A percentile compares a stretch with the other conserved stretches of the same genome.
phyloP scores from a whole-genome alignment of 148 eudicot genomes.

The Chenopodium formosanum region DNA sequence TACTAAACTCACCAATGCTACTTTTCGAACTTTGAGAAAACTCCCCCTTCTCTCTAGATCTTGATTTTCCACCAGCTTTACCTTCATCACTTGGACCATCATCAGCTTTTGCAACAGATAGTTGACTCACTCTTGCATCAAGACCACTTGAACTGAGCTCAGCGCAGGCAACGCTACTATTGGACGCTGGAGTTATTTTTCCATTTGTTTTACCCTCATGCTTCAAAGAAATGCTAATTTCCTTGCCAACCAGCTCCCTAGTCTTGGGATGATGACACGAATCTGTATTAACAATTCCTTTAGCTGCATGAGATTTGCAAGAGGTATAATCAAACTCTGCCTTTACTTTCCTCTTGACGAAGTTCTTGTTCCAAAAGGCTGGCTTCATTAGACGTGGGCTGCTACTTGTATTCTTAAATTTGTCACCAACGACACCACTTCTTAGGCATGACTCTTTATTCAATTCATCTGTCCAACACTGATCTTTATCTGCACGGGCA shows the following conservation, averaged over 20 bases:
- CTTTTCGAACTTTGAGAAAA: constrained; percentile 78
- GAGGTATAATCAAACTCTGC: constrained; percentile 29
- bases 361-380: constrained; percentile 34
- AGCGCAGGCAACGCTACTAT: constrained; percentile 15
- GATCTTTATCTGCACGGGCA: constrained; percentile 29
- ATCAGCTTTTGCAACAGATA: constrained; percentile 6
- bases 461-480: constrained; percentile 21
- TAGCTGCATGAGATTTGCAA: constrained; percentile 28
- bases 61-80: constrained; percentile 43
- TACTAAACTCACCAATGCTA: constrained; percentile 77
- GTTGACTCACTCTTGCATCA: constrained; percentile 31
- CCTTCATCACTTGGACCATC: constrained; percentile 19
- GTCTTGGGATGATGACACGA: background rate
- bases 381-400: constrained; percentile 35
- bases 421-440: constrained; percentile 14
- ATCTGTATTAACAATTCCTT: constrained; percentile 23
- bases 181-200: constrained; percentile 23
- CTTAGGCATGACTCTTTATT: constrained; percentile 26
- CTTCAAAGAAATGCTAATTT: constrained; percentile 22
- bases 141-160: constrained; percentile 29
- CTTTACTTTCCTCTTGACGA: constrained; percentile 41
- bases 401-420: constrained; percentile 25
- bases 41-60: constrained; percentile 61
- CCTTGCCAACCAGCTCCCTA: constrained; percentile 26
- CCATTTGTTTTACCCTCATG: constrained; percentile 24